phyloP scores from a whole-genome alignment of 129 eudicot species.

The Calendula officinalis region DNA sequence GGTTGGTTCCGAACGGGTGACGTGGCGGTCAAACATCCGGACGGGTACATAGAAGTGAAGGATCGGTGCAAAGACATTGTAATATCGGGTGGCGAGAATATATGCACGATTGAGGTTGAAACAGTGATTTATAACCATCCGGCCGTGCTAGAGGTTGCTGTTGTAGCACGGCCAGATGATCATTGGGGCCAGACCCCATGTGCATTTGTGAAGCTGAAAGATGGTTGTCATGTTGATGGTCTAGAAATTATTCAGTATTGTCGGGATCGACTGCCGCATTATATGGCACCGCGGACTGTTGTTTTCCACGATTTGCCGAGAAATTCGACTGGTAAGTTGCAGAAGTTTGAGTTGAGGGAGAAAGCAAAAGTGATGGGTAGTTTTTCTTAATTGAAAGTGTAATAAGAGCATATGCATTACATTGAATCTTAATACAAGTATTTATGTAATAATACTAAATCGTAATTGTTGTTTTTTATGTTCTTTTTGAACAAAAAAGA shows the following conservation, averaged over 20 bases:
- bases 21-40: constrained; percentile 18
- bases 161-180: constrained; percentile 25
- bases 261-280: constrained; percentile 24
- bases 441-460: too few relatives aligned
- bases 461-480: too few relatives aligned
- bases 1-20: constrained; percentile 27
- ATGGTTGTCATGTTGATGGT: constrained; percentile 13
- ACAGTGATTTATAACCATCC: constrained; percentile 28
- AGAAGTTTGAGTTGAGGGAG: constrained; percentile 36
- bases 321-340: constrained; percentile 37
- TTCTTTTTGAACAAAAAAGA: too few relatives aligned
- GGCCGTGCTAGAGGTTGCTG: constrained; percentile 24
- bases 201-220: constrained; percentile 37
- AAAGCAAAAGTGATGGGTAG: constrained; percentile 24
- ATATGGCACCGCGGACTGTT: constrained; percentile 29
- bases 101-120: constrained; percentile 27
- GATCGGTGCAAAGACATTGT: constrained; percentile 26
- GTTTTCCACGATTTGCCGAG: constrained; percentile 26
- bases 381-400: neutral
- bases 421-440: too few relatives aligned
- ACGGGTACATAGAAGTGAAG: constrained; percentile 25
- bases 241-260: constrained; percentile 23
- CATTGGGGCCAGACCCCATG: constrained; percentile 34
- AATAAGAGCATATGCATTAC: neutral
- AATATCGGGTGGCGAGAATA: constrained; percentile 22